These are phyloP conservation scores for Cajanus cajan DNA, from an alignment of 306 rosid genomes.

Conservation along the genomic window DNA sequence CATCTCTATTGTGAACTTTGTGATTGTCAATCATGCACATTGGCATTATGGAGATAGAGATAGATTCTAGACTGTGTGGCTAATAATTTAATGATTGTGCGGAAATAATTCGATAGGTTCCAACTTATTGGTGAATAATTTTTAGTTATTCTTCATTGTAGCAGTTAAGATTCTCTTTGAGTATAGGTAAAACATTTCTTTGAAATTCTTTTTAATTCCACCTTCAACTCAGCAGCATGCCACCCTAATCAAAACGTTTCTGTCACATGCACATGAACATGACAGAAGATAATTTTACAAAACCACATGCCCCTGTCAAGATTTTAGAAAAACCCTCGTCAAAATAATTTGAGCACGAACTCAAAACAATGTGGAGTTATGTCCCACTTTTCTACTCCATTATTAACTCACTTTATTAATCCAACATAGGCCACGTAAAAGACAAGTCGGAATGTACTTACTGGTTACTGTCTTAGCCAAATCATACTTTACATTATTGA, in stretches of 20 bases:
- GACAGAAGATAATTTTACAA: conserved; percentile 13
- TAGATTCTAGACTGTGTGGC: conserved; percentile 1
- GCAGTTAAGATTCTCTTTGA: conserved; percentile 40
- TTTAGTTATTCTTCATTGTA: conserved; percentile 13
- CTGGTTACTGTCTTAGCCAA: not conserved
- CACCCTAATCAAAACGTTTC: conserved; percentile 15
- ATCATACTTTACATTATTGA: not conserved
- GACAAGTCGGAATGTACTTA: not conserved
- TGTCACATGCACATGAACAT: conserved; percentile 36
- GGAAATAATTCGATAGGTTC: conserved; percentile 26
- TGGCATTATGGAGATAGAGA: conserved; percentile 21
- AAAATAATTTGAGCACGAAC: conserved; percentile 20
- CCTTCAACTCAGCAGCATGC: not conserved
- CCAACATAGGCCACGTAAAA: not conserved
- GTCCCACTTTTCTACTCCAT: not conserved
- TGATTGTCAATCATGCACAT: conserved; percentile 13
- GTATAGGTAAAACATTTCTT: conserved; percentile 23
- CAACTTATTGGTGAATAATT: conserved; percentile 3
- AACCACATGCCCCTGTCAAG: conserved; percentile 25
- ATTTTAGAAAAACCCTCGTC: conserved; percentile 10
- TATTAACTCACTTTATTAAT: not conserved
- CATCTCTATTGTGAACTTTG: conserved; percentile 4
- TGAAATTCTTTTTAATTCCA: not conserved
- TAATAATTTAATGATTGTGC: conserved; percentile 34
- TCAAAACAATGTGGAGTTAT: not conserved